Percentiles rank a stretch among this genome's conserved stretches.
Evolutionary conservation across 2,329 filamentous ascomycete genomes (phyloP).

Genomic region (Dactylonectria macrodidyma): DNA sequence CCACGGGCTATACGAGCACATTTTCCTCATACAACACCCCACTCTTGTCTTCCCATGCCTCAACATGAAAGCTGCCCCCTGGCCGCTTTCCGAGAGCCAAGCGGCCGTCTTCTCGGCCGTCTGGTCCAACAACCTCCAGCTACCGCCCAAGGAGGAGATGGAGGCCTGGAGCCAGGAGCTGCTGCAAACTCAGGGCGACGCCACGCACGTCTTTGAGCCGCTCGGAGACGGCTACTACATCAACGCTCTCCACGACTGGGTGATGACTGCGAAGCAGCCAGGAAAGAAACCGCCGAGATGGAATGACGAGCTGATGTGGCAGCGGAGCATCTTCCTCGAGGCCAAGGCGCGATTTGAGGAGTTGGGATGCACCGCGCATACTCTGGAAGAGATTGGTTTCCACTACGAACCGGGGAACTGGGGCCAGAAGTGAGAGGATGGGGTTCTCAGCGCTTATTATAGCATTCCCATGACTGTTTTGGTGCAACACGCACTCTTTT

Average conservation of each 20-base stretch:
- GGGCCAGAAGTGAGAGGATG: slow-evolving; percentile 18
- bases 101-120: slow-evolving; percentile 82
- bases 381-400: slow-evolving; percentile 81
- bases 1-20: slow-evolving; percentile 81
- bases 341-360: slow-evolving; percentile 82
- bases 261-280: slow-evolving; percentile 61
- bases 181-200: slow-evolving; percentile 62
- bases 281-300: slow-evolving; percentile 82
- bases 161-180: slow-evolving; percentile 75
- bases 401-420: slow-evolving; percentile 58
- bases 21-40: slow-evolving; percentile 83
- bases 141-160: slow-evolving; percentile 79
- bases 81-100: slow-evolving; percentile 85
- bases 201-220: slow-evolving; percentile 50
- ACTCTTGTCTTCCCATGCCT: slow-evolving; percentile 84
- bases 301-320: slow-evolving; percentile 80
- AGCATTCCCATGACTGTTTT: neutral
- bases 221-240: slow-evolving; percentile 76
- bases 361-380: slow-evolving; percentile 74
- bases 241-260: slow-evolving; percentile 78
- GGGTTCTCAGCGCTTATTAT: neutral
- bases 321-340: slow-evolving; percentile 75
- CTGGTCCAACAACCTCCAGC: slow-evolving; percentile 78
- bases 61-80: slow-evolving; percentile 89
- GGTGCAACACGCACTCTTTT: slow-evolving; percentile 13